These are phyloP conservation scores for Boletus rex-veris DNA, from an alignment of 768 basidiomycete genomes.

Conservation along the genomic window DNA sequence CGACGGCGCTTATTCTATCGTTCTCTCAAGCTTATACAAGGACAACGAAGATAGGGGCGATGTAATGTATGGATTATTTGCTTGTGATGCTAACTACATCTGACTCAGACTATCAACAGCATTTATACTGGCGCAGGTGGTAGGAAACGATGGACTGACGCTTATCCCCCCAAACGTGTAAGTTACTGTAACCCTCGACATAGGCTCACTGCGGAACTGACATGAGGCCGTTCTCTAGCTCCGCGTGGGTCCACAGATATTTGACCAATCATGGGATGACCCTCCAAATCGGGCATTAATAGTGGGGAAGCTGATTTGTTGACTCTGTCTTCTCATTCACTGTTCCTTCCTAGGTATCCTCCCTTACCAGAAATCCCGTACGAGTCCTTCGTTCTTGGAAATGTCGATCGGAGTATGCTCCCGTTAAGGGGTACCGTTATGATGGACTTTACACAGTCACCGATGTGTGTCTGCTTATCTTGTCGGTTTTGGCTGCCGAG, in stretches of 20 bases:
- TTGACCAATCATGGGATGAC: constrained; percentile 23
- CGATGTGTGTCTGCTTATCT: constrained; percentile 9
- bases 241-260: constrained; percentile 19
- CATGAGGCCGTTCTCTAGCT: constrained; percentile 3
- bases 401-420: constrained; percentile 25
- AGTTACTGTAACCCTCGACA: neutral
- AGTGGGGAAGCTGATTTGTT: constrained; percentile 6
- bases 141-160: constrained; percentile 6
- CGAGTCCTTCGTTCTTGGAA: constrained; percentile 27
- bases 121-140: constrained; percentile 30
- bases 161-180: constrained; percentile 20
- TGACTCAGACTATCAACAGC: constrained; percentile 10
- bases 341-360: constrained; percentile 16
- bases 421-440: constrained; percentile 25
- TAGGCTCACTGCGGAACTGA: neutral
- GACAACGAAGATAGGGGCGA: constrained; percentile 28
- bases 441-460: constrained; percentile 30
- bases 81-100: neutral
- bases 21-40: constrained; percentile 17
- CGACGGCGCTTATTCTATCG: constrained; percentile 18
- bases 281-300: constrained; percentile 13
- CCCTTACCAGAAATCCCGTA: constrained; percentile 15
- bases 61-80: constrained; percentile 18
- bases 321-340: neutral
- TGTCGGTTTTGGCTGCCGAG: neutral